Percentiles rank a stretch among this genome's conserved stretches.
Conservation (phyloP, 2,329 filamentous ascomycete genomes). For the Pyrenochaeta sp. region DNA sequence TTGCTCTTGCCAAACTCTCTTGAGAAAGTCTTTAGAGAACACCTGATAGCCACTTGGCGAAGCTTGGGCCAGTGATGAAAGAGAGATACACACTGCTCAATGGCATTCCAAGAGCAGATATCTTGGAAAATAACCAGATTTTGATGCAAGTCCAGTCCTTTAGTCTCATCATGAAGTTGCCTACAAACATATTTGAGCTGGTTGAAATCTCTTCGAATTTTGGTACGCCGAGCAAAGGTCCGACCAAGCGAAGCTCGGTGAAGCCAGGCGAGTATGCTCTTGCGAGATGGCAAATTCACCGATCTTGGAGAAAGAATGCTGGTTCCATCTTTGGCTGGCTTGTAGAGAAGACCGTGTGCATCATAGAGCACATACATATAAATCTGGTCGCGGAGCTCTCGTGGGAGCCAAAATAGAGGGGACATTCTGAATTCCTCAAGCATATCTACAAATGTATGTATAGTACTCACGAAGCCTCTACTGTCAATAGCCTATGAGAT, state of each 20-base stretch:
- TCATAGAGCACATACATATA: slow-evolving; percentile 1
- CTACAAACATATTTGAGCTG: slow-evolving; percentile 1
- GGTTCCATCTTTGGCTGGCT: not conserved
- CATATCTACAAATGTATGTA: too few species aligned
- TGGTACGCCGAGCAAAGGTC: not conserved
- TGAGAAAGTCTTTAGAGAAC: not conserved
- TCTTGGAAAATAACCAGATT: slow-evolving; percentile 1
- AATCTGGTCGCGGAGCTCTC: slow-evolving; percentile 6
- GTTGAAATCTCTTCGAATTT: not conserved
- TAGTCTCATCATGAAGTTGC: slow-evolving; percentile 1
- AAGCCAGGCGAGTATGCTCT: slow-evolving; percentile 1
- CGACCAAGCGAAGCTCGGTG: not conserved
- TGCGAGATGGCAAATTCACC: not conserved
- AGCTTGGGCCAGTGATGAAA: not conserved
- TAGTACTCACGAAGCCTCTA: too few species aligned
- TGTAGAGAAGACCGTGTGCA: too few species aligned
- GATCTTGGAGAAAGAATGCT: slow-evolving; percentile 1
- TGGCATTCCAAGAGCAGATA: not conserved
- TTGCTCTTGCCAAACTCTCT: slow-evolving; percentile 2
- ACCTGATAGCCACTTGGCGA: slow-evolving; percentile 2
- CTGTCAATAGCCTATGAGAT: too few species aligned
- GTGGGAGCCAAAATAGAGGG: too few species aligned
- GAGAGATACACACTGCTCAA: slow-evolving; percentile 2
- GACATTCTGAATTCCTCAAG: too few species aligned
- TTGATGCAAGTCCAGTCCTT: not conserved